These are phyloP conservation scores for Ceraceosorus guamensis DNA, from an alignment of 1,284 basidiomycete genomes.

Conservation along the genomic window DNA sequence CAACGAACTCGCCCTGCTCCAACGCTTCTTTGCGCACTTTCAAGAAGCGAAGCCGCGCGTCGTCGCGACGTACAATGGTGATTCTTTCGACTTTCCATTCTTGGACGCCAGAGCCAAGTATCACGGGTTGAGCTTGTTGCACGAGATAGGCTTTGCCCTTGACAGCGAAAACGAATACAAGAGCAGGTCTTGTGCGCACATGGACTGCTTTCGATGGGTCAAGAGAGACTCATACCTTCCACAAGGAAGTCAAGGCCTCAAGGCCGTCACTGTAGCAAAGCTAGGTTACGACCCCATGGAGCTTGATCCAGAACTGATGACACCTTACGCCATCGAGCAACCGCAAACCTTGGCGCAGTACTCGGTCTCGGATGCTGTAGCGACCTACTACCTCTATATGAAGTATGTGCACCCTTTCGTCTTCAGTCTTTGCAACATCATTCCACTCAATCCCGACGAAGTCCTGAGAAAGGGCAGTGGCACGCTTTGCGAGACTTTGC, in stretches of 20 bases:
- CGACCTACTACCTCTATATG: slow-evolving; percentile 99
- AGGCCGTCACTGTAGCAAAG: slow-evolving; percentile 94
- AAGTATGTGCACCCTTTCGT: slow-evolving; percentile 99
- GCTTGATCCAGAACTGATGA: slow-evolving; percentile 98
- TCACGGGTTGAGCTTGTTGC: slow-evolving; percentile 92
- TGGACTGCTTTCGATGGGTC: slow-evolving; percentile 99
- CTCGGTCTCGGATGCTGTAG: slow-evolving; percentile 98
- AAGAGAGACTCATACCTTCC: slow-evolving; percentile 99
- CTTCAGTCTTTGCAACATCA: slow-evolving; percentile 98
- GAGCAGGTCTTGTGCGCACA: slow-evolving; percentile 84
- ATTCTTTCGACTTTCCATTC: slow-evolving; percentile 99
- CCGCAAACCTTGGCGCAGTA: slow-evolving; percentile 93
- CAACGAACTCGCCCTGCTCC: slow-evolving; percentile 72
- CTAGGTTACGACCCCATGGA: slow-evolving; percentile 96
- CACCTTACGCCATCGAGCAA: slow-evolving; percentile 96
- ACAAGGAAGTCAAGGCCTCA: slow-evolving; percentile 95
- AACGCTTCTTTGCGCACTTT: slow-evolving; percentile 86
- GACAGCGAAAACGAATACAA: slow-evolving; percentile 96
- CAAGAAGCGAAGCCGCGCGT: slow-evolving; percentile 89
- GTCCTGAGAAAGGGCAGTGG: slow-evolving; percentile 93
- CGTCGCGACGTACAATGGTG: slow-evolving; percentile 97
- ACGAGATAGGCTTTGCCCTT: slow-evolving; percentile 84
- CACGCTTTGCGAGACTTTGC: slow-evolving; percentile 90
- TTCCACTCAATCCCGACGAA: slow-evolving; percentile 92
- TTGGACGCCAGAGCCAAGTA: slow-evolving; percentile 77